phyloP scores from a whole-genome alignment of 495 filamentous ascomycete species.

The Lepraria neglecta region DNA sequence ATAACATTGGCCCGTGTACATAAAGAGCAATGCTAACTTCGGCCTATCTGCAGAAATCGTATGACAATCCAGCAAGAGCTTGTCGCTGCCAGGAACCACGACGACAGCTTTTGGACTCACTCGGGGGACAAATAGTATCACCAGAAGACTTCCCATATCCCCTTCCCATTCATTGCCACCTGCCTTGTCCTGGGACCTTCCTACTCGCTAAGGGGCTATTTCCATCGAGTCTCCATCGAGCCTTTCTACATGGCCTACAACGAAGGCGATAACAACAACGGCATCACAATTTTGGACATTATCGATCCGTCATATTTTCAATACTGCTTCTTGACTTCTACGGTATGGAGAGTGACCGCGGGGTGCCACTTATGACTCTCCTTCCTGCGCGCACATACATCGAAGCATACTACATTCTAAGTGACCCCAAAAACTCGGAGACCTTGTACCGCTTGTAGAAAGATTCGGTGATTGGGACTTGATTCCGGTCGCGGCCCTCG shows the following conservation, averaged over 20 bases:
- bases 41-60: background rate
- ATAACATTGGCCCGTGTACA: too few species aligned
- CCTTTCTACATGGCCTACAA: constrained; percentile 15
- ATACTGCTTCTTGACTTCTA: constrained; percentile 21
- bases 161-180: constrained; percentile 25
- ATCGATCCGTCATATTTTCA: background rate
- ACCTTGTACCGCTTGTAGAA: background rate
- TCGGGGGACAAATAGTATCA: background rate
- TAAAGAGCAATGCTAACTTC: background rate
- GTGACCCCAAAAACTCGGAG: background rate
- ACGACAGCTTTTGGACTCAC: constrained; percentile 13
- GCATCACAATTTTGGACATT: constrained; percentile 23
- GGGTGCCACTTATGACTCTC: constrained; percentile 18
- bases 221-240: background rate
- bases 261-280: constrained; percentile 20
- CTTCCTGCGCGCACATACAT: constrained; percentile 17
- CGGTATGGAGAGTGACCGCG: constrained; percentile 14
- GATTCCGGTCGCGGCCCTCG: constrained; percentile 1
- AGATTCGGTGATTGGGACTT: background rate
- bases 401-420: constrained; percentile 14
- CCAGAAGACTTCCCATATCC: background rate
- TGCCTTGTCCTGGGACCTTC: constrained; percentile 17
- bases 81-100: constrained; percentile 7
- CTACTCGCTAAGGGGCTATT: constrained; percentile 15
- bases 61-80: constrained; percentile 20